Evolutionary conservation across 805 yeast genomes (phyloP).

Genomic region (Barnettozyma vustinii): DNA sequence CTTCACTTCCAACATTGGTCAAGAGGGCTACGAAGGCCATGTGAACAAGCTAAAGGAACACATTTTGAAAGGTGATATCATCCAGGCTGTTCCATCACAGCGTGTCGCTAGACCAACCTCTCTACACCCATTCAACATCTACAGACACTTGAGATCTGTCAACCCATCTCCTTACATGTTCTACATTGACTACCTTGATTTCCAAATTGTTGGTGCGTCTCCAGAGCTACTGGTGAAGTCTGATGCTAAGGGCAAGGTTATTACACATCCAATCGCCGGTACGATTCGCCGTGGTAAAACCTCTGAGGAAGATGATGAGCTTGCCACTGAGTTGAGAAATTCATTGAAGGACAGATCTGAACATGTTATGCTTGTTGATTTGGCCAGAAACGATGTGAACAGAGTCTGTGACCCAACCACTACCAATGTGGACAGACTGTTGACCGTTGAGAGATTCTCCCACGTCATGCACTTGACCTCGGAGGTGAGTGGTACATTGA

Average conservation of each 20-base stretch:
- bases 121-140: constrained; percentile 93
- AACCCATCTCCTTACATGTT: constrained; percentile 97
- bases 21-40: constrained; percentile 85
- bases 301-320: constrained; percentile 80
- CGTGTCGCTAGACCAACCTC: constrained; percentile 93
- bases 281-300: constrained; percentile 90
- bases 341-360: constrained; percentile 94
- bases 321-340: constrained; percentile 67
- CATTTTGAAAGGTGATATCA: constrained; percentile 85
- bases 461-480: constrained; percentile 97
- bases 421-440: constrained; percentile 80
- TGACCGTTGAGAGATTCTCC: constrained; percentile 88
- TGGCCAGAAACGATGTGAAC: constrained; percentile 94
- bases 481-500: constrained; percentile 86
- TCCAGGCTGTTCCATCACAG: constrained; percentile 98
- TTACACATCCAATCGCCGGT: constrained; percentile 98
- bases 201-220: constrained; percentile 95
- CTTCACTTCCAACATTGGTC: constrained; percentile 86
- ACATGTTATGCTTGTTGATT: constrained; percentile 97
- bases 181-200: constrained; percentile 85
- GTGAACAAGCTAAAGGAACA: constrained; percentile 73
- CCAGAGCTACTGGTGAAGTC: constrained; percentile 90
- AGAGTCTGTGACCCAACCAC: constrained; percentile 86
- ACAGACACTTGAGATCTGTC: constrained; percentile 89
- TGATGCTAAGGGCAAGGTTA: constrained; percentile 62